Base-by-base conservation (phyloP, 2,329 filamentous ascomycete genomes). In the Cryphonectria japonica region DNA sequence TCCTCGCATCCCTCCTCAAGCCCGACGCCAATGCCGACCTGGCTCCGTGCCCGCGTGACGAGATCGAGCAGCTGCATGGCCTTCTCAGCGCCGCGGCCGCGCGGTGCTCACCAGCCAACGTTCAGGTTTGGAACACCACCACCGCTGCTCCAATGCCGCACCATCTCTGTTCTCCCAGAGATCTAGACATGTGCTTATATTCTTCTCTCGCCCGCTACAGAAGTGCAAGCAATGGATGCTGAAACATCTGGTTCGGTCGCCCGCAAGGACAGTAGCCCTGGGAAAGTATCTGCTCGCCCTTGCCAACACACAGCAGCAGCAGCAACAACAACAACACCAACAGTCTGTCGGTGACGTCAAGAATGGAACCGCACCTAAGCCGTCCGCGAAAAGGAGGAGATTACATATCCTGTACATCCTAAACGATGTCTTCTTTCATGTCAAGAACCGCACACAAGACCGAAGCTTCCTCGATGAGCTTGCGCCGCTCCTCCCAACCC, bases 191-290 rank as follows among this genome's bases (percentile, higher is more conserved):
- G 78, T 77, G 78, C 75, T 78, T 75, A 76, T 76, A 76, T 71
- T 76, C 72, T 72, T 68, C 72, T 73, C 67, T 75, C 72, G 73
- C 74, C 71, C 80, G 75, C 76, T 71, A 83, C 88, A 97, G 94
- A 92, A 89, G 85, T 95, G 93, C 87, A 97, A 95, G 87, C 86
- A 88, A 82, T 97, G 93, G 93, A 91, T 95, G 77, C 82, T 94
- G 78, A 86, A 87, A 76, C 88, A 94, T 83, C 85, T 95, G 78
- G 85, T 88, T 76, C 86, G 87, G 71, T 96, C 93, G 72, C 80
- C 87, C 70, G 84, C 86, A 75, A 90, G 94, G 76, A 86, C 89
- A 74, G 83, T 85, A 71, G 88, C 91, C 59, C 83, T 97, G 75
- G 92, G 89, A 75, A 95, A 93, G 81, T 97, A 93, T 81, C 83